Evolutionary conservation across 768 basidiomycete genomes (phyloP).

Genomic region (Strobilomyces confusus): DNA sequence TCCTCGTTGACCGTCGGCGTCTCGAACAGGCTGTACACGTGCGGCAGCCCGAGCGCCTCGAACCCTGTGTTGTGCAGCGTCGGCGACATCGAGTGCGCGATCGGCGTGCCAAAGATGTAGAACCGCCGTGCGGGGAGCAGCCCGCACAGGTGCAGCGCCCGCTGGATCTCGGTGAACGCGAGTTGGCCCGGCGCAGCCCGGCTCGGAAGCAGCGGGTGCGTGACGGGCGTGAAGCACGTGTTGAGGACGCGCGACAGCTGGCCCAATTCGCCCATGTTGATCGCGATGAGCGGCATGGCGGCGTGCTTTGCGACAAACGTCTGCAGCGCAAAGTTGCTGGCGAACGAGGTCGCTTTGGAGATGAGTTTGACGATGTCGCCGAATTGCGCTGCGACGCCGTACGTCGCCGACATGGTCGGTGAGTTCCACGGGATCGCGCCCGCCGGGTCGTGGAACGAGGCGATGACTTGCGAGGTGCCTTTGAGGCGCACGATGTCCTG

Average conservation of each 20-base stretch:
- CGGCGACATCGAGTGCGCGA: constrained; percentile 87
- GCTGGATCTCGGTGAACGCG: constrained; percentile 81
- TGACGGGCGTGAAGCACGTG: constrained; percentile 81
- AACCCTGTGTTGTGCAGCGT: constrained; percentile 91
- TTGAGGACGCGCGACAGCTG: constrained; percentile 91
- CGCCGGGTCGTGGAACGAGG: constrained; percentile 94
- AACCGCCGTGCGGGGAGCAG: constrained; percentile 69
- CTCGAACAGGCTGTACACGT: constrained; percentile 78
- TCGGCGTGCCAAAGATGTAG: constrained; percentile 88
- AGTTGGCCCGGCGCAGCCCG: constrained; percentile 94
- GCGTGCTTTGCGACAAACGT: constrained; percentile 58
- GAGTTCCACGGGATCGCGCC: constrained; percentile 82
- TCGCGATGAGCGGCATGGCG: constrained; percentile 83
- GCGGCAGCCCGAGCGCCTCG: constrained; percentile 74
- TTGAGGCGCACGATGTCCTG: constrained; percentile 57
- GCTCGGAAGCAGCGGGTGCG: constrained; percentile 80
- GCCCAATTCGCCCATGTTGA: constrained; percentile 89
- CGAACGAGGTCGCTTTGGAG: constrained; percentile 68
- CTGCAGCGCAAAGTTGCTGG: constrained; percentile 78
- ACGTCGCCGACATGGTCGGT: constrained; percentile 60
- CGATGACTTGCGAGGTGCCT: constrained; percentile 74
- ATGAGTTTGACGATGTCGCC: constrained; percentile 95
- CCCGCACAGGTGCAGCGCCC: constrained; percentile 76
- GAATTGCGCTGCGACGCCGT: constrained; percentile 55
- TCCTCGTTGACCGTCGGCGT: constrained; percentile 60